Base-by-base conservation (phyloP, 1,284 basidiomycete genomes). In the Ganoderma lingzhi region DNA sequence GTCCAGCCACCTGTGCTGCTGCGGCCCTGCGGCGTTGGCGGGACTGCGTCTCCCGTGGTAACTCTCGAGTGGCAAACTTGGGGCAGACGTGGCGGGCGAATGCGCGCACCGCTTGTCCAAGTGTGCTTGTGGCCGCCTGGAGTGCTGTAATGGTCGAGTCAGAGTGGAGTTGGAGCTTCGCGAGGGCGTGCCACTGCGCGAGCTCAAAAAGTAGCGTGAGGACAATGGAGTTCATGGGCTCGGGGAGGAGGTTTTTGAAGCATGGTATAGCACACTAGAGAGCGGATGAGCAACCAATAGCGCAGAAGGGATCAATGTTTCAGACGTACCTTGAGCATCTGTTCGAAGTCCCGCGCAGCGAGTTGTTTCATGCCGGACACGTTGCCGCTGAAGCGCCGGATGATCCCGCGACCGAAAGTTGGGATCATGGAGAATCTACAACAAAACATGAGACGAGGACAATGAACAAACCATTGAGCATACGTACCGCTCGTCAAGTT, bases 131-230 rank as follows among this genome's bases (percentile, higher is more conserved):
- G 0, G 67, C 56, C 0, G 12, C 9, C 0, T 76, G 66, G 2
- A 81, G 69, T 1, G 67, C 37, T 0, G 35, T 3, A 10, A 81
- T 59, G 0, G 80, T 78, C 0, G 62, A 42, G 0, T 77, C 75
- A 0, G 79, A 77, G 58, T 83, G 82, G 12, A 78, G 62, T 0
- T 77, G 77, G 1, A 82, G 71, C 60, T 82, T 82, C 0, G 80
- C 78, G 2, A 78, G 70, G 0, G 73, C 76, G 62, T 82, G 81
- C 77, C 76, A 82, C 6, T 66, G 45, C 0, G 71, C 73, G 4
- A 80, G 63, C 1, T 63, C 61, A 60, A 78, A 82, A 0, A 82
- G 59, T 2, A 82, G 51, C 10, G 74, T 60, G 0, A 74, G 64
- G 4, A 81, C 12, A 37, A 59, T 23, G 8, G 56, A n/a, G 37